These are phyloP conservation scores for Plantago ovata DNA, from an alignment of 257 asterid genomes.

Conservation along the genomic window DNA sequence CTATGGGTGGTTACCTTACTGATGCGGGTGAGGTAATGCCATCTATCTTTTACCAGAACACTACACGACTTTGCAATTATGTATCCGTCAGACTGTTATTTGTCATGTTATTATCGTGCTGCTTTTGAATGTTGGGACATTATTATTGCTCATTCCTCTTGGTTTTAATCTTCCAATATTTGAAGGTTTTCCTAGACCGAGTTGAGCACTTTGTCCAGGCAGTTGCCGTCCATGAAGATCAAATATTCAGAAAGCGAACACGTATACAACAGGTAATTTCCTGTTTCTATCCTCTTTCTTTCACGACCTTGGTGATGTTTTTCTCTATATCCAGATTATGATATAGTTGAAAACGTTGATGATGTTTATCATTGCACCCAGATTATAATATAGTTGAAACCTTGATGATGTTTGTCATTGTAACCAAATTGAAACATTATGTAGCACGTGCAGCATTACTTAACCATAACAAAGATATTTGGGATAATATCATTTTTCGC, in stretches of 20 bases:
- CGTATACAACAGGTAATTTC: conserved; percentile 72
- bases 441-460: conserved; percentile 12
- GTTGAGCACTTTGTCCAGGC: conserved; percentile 90
- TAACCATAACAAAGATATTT: background rate
- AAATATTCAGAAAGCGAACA: conserved; percentile 80
- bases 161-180: conserved; percentile 19
- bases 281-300: conserved; percentile 10
- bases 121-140: background rate
- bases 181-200: conserved; percentile 77
- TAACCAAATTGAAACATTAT: conserved; percentile 14
- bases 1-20: conserved; percentile 98
- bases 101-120: conserved; percentile 3
- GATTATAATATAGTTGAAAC: conserved; percentile 8
- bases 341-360: conserved; percentile 2
- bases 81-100: background rate
- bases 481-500: background rate
- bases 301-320: conserved; percentile 2
- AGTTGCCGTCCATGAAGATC: conserved; percentile 76
- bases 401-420: conserved; percentile 12
- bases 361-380: conserved; percentile 7
- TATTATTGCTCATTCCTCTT: conserved; percentile 4
- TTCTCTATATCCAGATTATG: conserved; percentile 2
- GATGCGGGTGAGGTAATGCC: conserved; percentile 98
- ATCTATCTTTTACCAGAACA: conserved; percentile 18
- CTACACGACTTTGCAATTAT: conserved; percentile 1